These are phyloP conservation scores for Elsinoe batatas DNA, from an alignment of 2,329 filamentous ascomycete species.

Conservation along the genomic window DNA sequence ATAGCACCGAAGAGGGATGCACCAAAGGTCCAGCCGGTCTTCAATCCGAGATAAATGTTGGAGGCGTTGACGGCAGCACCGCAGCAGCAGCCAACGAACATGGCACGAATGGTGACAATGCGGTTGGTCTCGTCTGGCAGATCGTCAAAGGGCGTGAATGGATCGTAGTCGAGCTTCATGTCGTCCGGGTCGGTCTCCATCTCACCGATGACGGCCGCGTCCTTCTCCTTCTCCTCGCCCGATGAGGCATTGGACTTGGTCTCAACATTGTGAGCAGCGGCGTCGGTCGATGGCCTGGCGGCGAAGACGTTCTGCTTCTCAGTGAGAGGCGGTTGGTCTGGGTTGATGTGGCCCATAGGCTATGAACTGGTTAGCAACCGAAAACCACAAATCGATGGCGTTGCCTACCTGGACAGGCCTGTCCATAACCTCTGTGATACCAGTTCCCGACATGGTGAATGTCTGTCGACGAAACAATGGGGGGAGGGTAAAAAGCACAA, in stretches of 20 bases:
- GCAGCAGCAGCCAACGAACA: slow-evolving; percentile 45
- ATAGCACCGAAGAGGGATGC: slow-evolving; percentile 37
- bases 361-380: background rate
- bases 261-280: slow-evolving; percentile 13
- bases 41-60: slow-evolving; percentile 49
- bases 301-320: slow-evolving; percentile 31
- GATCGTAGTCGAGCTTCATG: slow-evolving; percentile 26
- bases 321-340: slow-evolving; percentile 25
- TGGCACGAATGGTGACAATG: slow-evolving; percentile 46
- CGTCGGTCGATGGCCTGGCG: slow-evolving; percentile 10
- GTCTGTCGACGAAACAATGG: background rate
- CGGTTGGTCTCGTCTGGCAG: slow-evolving; percentile 36
- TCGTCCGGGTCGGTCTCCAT: slow-evolving; percentile 22
- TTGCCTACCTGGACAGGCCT: slow-evolving; percentile 3
- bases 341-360: slow-evolving; percentile 24
- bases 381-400: background rate
- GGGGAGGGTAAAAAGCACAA: background rate
- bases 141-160: slow-evolving; percentile 35
- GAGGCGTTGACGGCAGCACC: slow-evolving; percentile 51
- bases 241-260: slow-evolving; percentile 14
- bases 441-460: slow-evolving; percentile 13
- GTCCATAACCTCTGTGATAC: slow-evolving; percentile 15
- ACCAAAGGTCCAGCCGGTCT: slow-evolving; percentile 34
- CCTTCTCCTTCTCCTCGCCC: slow-evolving; percentile 22
- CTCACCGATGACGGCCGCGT: slow-evolving; percentile 22